Evolutionary conservation across 1,284 basidiomycete species (phyloP).

Genomic region (Leccinum insolens): DNA sequence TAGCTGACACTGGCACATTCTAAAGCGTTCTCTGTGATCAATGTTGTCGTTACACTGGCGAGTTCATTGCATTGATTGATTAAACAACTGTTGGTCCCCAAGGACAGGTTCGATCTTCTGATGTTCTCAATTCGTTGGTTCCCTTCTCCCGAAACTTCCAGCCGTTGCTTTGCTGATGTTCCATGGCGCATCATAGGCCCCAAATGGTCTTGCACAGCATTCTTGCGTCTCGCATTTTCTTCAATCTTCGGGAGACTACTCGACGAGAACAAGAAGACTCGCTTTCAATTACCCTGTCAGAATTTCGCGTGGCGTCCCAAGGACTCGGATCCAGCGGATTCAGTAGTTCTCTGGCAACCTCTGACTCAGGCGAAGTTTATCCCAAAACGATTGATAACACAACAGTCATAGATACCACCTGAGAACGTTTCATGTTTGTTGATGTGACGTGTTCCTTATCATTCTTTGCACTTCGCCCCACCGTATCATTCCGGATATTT

Average conservation of each 20-base stretch:
- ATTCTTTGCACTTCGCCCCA: too few species aligned
- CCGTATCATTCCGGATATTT: too few species aligned
- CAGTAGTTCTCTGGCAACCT: background rate
- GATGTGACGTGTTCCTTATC: too few species aligned
- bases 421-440: background rate
- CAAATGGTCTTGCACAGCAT: conserved; percentile 29
- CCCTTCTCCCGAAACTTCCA: background rate
- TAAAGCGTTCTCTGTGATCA: conserved; percentile 26
- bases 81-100: background rate
- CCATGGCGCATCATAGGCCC: conserved; percentile 14
- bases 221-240: conserved; percentile 31
- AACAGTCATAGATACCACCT: background rate
- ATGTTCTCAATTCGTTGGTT: conserved; percentile 25
- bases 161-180: conserved; percentile 6
- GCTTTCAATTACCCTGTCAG: conserved; percentile 11
- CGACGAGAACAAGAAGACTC: conserved; percentile 6
- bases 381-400: background rate
- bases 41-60: conserved; percentile 20
- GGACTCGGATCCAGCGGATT: background rate
- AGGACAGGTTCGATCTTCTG: conserved; percentile 19
- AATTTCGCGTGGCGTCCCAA: conserved; percentile 12
- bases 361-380: background rate
- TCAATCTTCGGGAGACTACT: conserved; percentile 29
- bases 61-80: background rate
- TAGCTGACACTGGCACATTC: too few species aligned